phyloP scores from a whole-genome alignment of 1,139 yeast genomes.

The Cylindricascospora bacillispora region DNA sequence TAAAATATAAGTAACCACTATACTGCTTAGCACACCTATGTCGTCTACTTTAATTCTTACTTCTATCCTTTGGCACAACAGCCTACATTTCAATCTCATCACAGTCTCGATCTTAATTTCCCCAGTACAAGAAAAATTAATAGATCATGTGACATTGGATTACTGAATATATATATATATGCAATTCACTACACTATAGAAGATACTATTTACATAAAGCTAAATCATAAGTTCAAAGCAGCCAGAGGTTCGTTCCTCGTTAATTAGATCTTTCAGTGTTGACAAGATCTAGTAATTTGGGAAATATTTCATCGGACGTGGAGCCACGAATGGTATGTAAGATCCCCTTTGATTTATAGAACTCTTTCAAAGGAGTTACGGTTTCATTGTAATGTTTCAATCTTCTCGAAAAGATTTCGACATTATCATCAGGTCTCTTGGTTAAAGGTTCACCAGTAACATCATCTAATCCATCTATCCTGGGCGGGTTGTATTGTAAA shows the following conservation, averaged over 20 bases:
- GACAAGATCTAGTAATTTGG: conserved; percentile 38
- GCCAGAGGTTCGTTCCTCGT: not conserved
- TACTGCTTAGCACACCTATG: too few relatives aligned
- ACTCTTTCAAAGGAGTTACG: conserved; percentile 51
- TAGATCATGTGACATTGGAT: too few relatives aligned
- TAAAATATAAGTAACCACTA: not conserved
- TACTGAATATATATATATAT: too few relatives aligned
- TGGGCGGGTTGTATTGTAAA: conserved; percentile 80
- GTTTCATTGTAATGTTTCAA: conserved; percentile 48
- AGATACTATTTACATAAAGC: not conserved
- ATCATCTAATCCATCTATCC: conserved; percentile 68
- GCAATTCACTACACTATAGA: too few relatives aligned
- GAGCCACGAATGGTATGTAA: conserved; percentile 54
- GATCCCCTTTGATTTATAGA: conserved; percentile 41
- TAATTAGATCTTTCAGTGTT: conserved; percentile 15
- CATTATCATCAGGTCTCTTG: conserved; percentile 73
- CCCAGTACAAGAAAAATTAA: too few relatives aligned
- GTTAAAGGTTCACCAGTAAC: conserved; percentile 75
- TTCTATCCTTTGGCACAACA: too few relatives aligned
- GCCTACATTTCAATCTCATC: too few relatives aligned
- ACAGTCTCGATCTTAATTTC: too few relatives aligned
- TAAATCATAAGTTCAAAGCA: not conserved
- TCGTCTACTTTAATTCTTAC: too few relatives aligned
- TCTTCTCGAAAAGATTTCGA: conserved; percentile 54
- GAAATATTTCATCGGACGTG: conserved; percentile 74